Base-by-base conservation (phyloP, 106 monocot genomes). In the Platanthera zijinensis region DNA sequence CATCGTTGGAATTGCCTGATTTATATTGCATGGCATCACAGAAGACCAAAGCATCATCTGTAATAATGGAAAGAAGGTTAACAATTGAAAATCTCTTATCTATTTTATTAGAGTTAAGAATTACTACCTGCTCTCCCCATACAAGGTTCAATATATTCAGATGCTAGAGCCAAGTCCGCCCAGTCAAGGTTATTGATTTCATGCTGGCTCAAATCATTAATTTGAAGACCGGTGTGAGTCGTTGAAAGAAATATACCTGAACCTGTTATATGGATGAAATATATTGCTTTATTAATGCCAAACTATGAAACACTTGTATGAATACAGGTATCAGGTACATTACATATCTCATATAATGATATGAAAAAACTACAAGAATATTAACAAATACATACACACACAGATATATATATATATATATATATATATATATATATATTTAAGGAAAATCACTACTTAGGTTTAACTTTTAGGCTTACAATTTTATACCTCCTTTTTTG, bases 131-230 rank as follows among this genome's bases (percentile, higher is more conserved):
- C 75, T 76, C 22, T 72, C 19, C 11, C 19, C 66, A 70, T 49
- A 72, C 22, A 21, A 64, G 83, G 47, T 78, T 80, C 76, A 50
- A 72, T 69, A 15, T 6, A 51, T 48, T 63, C 54, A 72, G 80
- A 69, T 66, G 66, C 76, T 59, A 78, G 80, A 73, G 84, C 77
- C 7, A 88, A 72, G 51, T 83, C 82, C 46, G 63, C 82, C 88
- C 85, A 88, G 14, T 83, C 85, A 69, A 88, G 80, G 57, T 80
- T 85, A 74, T 85, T 83, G 28, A 89, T 82, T 46, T 86, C 82
- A 82, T 84, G 71, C n/a, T 84, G 80, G 52, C 78, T 67, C 57
- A 75, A 81, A 50, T 85, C 76, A 78, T 83, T 70, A 54, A 57
- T 74, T 53, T 47, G 62, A 74, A 70, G 64, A 46, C 76, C 83